Evolutionary conservation across 2,329 filamentous ascomycete genomes (phyloP).

Genomic region (Aspergillus sp.): DNA sequence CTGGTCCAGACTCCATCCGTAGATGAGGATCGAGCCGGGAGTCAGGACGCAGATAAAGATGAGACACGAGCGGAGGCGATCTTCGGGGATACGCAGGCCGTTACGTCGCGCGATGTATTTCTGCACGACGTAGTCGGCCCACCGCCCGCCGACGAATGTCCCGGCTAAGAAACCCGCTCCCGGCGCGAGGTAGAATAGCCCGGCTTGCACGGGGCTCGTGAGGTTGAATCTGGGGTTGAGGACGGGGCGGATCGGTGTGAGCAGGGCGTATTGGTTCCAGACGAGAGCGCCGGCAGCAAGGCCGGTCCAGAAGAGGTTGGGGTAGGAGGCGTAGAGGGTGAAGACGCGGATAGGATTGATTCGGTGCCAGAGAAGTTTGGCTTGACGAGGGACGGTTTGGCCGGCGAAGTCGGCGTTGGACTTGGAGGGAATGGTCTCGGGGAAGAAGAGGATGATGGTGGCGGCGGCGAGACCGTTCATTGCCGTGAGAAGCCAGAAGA

Average conservation of each 20-base stretch:
- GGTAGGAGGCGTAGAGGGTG: constrained; percentile 64
- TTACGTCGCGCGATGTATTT: constrained; percentile 60
- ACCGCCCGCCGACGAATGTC: constrained; percentile 70
- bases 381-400: constrained; percentile 51
- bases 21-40: constrained; percentile 65
- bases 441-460: constrained; percentile 65
- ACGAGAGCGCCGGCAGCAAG: constrained; percentile 64
- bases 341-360: constrained; percentile 65
- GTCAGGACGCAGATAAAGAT: constrained; percentile 58
- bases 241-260: constrained; percentile 70
- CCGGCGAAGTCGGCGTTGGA: constrained; percentile 62
- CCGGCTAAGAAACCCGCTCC: constrained; percentile 69
- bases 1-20: constrained; percentile 64
- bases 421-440: constrained; percentile 69
- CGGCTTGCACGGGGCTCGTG: constrained; percentile 63
- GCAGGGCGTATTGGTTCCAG: constrained; percentile 72
- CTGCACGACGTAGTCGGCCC: constrained; percentile 66
- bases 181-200: constrained; percentile 73
- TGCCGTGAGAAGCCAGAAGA: constrained; percentile 75
- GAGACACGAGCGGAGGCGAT: constrained; percentile 62
- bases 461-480: constrained; percentile 61
- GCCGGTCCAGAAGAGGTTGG: constrained; percentile 64
- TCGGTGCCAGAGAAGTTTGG: constrained; percentile 59
- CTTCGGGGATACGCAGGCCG: constrained; percentile 64
- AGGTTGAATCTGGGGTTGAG: constrained; percentile 73